Conservation (phyloP, 2,329 filamentous ascomycete species). For the Diaporthe citri region DNA sequence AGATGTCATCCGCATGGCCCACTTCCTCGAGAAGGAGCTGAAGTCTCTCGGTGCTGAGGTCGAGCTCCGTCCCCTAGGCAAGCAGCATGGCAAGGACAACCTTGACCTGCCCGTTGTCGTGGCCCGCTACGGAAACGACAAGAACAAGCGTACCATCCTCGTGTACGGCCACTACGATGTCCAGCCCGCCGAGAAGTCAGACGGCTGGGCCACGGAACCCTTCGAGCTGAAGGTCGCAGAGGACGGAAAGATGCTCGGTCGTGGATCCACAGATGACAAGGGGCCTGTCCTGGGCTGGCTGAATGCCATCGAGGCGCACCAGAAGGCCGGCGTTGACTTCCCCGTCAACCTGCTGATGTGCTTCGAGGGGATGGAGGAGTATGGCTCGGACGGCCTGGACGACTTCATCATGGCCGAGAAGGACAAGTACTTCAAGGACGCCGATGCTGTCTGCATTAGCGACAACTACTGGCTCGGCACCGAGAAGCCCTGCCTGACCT, state of each 20-base stretch:
- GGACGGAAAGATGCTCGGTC: conserved; percentile 95
- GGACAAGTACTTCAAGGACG: conserved; percentile 94
- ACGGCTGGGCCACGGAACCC: conserved; percentile 96
- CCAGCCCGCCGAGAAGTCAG: conserved; percentile 91
- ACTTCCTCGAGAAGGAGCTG: conserved; percentile 89
- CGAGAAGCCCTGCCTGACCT: conserved; percentile 97
- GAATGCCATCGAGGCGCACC: conserved; percentile 97
- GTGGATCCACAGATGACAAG: conserved; percentile 97
- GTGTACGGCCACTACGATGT: conserved; percentile 99
- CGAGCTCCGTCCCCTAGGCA: conserved; percentile 87
- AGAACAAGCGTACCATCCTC: conserved; percentile 92
- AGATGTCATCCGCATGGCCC: conserved; percentile 96
- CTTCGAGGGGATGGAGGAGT: conserved; percentile 99
- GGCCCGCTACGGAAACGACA: conserved; percentile 91
- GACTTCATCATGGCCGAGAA: conserved; percentile 93
- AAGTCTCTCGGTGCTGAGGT: conserved; percentile 87
- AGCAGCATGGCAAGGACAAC: conserved; percentile 90
- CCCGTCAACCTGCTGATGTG: conserved; percentile 99
- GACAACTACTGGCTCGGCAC: conserved; percentile 99
- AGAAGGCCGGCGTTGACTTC: conserved; percentile 93
- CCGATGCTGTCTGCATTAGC: conserved; percentile 96
- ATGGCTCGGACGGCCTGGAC: conserved; percentile 95
- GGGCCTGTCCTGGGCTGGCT: conserved; percentile 97
- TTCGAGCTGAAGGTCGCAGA: conserved; percentile 90
- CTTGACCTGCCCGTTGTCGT: conserved; percentile 93